Evolutionary conservation across 2,329 filamentous ascomycete genomes (phyloP), one percentile per base, ranked within the genome.

Genomic region (Massarina eburnea): DNA sequence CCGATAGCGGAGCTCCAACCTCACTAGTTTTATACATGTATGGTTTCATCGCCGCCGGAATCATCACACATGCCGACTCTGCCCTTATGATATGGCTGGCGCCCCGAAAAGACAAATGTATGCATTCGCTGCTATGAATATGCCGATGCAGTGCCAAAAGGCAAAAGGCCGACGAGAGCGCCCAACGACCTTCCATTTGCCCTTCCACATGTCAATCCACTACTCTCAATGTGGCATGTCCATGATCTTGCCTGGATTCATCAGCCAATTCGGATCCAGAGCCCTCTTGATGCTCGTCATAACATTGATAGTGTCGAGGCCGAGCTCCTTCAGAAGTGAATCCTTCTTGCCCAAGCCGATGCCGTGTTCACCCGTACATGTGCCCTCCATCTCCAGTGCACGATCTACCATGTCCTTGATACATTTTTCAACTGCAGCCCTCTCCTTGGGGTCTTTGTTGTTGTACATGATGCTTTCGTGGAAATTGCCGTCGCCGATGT

Each of bases 401-500:
- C 89, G 82, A 56, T 87, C 81, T 17, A 96, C 89, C 91, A 96
- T 96, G 58, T 90, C 86, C 64, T 91, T 84, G 37, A 96, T 89
- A 53, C 89, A 90, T 43, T 78, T 80, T 66, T 94, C 88, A 1
- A 94, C 89, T 55, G 86, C 88, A 33, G 80, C 84, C 45, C 80
- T 80, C 71, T 96, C 88, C 20, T 77, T 82, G 3, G 81, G 78
- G 44, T 91, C 77, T 19, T 76, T 79, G 20, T 81, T 80, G 70
- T 94, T 83, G 68, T 95, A 96, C 73, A 96, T 86, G 71, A 96
- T 94, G 64, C 86, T 89, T 66, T 91, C 86, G 68, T 96, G 91
- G 74, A 96, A 96, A 70, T 96, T 96, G 29, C 91, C 91, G 64
- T 96, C 91, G 10, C 91, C 91, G 45, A 96, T 86, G 63, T 96